Percentiles rank a stretch among this genome's conserved stretches.
phyloP scores from a whole-genome alignment of 2,329 filamentous ascomycete species.

The Aspergillus flavus region DNA sequence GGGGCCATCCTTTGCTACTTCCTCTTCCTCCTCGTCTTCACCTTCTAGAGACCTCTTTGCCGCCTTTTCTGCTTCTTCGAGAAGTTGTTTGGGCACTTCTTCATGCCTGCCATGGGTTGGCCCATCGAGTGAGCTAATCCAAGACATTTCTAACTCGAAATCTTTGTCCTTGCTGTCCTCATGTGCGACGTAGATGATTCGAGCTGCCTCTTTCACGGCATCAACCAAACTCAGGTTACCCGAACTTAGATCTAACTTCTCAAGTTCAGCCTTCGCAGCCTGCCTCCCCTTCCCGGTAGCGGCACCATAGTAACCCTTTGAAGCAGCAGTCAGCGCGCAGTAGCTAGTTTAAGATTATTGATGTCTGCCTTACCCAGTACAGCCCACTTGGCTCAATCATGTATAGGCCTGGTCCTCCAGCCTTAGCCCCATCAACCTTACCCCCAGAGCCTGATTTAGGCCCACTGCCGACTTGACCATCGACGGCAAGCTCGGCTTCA shows the following conservation, averaged over 20 bases:
- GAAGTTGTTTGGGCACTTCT: constrained; percentile 87
- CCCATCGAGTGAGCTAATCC: constrained; percentile 83
- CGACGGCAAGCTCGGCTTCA: constrained; percentile 79
- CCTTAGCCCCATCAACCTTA: constrained; percentile 72
- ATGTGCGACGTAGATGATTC: constrained; percentile 96
- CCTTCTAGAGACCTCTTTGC: constrained; percentile 88
- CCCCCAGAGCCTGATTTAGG: constrained; percentile 80
- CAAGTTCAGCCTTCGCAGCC: constrained; percentile 94
- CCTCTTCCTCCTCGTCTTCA: constrained; percentile 80
- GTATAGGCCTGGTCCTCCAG: constrained; percentile 91
- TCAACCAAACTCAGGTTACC: constrained; percentile 78
- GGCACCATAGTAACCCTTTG: constrained; percentile 88
- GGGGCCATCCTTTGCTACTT: constrained; percentile 60
- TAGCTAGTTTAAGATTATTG: not conserved
- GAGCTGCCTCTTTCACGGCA: constrained; percentile 91
- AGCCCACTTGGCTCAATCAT: constrained; percentile 98
- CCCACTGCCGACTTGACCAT: constrained; percentile 85
- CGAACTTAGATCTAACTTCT: constrained; percentile 88
- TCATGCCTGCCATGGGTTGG: constrained; percentile 91
- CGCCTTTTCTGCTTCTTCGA: constrained; percentile 88
- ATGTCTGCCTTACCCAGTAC: constrained; percentile 71
- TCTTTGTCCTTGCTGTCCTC: constrained; percentile 99
- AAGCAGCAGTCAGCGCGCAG: constrained; percentile 25
- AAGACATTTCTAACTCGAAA: constrained; percentile 98
- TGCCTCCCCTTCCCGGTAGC: constrained; percentile 96